Base-by-base conservation (phyloP, 257 asterid species). In the Petrea volubilis region DNA sequence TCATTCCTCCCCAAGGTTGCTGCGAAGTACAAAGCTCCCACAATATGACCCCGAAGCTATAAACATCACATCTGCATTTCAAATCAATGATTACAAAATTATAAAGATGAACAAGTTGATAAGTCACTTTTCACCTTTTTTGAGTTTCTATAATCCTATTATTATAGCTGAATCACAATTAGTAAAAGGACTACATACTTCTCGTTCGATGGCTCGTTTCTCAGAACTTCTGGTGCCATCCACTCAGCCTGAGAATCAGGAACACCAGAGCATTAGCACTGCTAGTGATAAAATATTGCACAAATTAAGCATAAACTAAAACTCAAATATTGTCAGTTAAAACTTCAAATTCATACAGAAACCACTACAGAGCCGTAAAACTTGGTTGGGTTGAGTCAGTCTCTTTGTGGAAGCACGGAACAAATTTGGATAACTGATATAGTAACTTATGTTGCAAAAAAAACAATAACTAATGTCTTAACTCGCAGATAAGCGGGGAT, bases 141-240 rank as follows among this genome's bases (percentile, higher is more conserved):
- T 58, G 8, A 18, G 58, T 7, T 44, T 49, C 7, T 34, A 53
- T 17, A 44, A 36, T 60, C 14, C 43, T 2, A 38, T 38, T 24
- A 34, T 64, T 29, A 41, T 40, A 51, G 47, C 29, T 28, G 43
- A 60, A 47, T 64, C 44, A 67, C 9, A 64, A 20, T 6, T 40
- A 60, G 69, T 29, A 38, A 60, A 38, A 67, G 36, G 44, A 59
- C 18, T 59, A 60, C 93, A 52, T 90, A 95, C 99, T 95, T 95
- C 75, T 95, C 99, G 33, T 95, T 85, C 21, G 98, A 95, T 64
- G 96, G 99, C 75, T 95, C 99, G 55, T 95, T 95, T 85, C 99
- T 80, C 80, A 95, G 87, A 72, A 95, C 99, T 88, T 95, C 99
- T 17, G 99, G 99, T 57, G 99, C 99, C 99, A 95, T 95, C 99